Evolutionary conservation across 805 yeast species (phyloP).

Genomic region (Candida piceae): DNA sequence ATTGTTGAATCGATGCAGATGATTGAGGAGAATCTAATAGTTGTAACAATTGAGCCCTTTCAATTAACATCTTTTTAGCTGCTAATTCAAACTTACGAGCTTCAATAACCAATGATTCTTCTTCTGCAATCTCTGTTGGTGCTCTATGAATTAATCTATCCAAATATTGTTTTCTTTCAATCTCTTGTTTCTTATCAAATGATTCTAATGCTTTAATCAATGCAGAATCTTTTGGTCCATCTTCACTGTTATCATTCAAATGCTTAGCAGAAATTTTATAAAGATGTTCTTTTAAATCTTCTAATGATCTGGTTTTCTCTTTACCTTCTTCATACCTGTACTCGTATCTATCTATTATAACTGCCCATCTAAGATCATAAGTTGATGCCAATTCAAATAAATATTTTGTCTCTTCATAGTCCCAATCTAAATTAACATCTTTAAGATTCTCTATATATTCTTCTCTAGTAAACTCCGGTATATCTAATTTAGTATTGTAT

Average conservation of each 20-base stretch:
- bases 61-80: conserved; percentile 81
- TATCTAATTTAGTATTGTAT: conserved; percentile 60
- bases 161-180: conserved; percentile 75
- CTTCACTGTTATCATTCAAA: conserved; percentile 31
- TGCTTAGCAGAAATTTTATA: conserved; percentile 62
- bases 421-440: conserved; percentile 44
- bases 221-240: conserved; percentile 37
- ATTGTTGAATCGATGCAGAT: conserved; percentile 69
- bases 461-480: conserved; percentile 63
- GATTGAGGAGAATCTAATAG: conserved; percentile 84
- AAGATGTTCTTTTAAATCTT: conserved; percentile 80
- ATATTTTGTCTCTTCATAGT: conserved; percentile 69
- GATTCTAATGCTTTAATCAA: conserved; percentile 57
- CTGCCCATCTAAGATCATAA: conserved; percentile 66
- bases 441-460: conserved; percentile 49
- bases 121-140: conserved; percentile 98
- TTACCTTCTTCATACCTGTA: conserved; percentile 14
- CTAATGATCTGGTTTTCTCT: conserved; percentile 43
- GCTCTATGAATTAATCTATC: conserved; percentile 72
- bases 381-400: conserved; percentile 63
- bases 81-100: conserved; percentile 89
- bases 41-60: conserved; percentile 72
- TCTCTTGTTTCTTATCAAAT: conserved; percentile 66
- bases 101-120: conserved; percentile 88
- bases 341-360: conserved; percentile 57